These are phyloP conservation scores for Phoenix dactylifera DNA, from an alignment of 176 grass and related monocot species.

Conservation along the genomic window DNA sequence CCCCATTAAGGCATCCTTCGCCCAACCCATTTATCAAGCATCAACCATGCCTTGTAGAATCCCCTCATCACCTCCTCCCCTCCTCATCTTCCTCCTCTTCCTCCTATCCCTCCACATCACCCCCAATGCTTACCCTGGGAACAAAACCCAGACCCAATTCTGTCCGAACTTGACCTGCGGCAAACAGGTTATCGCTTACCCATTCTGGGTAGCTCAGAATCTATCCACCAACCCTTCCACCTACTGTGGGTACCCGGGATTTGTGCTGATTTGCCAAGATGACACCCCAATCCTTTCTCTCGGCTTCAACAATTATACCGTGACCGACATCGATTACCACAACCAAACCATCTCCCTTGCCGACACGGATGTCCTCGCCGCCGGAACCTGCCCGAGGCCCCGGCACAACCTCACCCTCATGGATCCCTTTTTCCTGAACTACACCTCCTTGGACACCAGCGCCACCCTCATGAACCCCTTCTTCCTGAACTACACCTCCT, in stretches of 20 bases:
- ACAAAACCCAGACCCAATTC: neutral
- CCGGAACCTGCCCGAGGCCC: neutral
- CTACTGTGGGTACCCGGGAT: conserved; percentile 31
- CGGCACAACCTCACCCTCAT: neutral
- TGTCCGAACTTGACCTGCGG: conserved; percentile 12
- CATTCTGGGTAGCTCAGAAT: conserved; percentile 25
- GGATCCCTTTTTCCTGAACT: too few species aligned
- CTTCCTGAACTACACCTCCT: too few species aligned
- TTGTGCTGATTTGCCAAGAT: conserved; percentile 34
- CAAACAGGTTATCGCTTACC: conserved; percentile 25
- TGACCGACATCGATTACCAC: conserved; percentile 15
- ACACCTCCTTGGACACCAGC: too few species aligned
- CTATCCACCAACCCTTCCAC: neutral
- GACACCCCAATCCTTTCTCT: conserved; percentile 27
- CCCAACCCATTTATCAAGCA: too few species aligned
- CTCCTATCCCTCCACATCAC: too few species aligned
- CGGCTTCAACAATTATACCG: conserved; percentile 19
- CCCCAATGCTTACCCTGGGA: too few species aligned
- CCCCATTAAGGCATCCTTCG: too few species aligned
- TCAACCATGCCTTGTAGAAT: too few species aligned
- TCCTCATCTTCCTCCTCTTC: too few species aligned
- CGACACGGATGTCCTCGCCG: conserved; percentile 9
- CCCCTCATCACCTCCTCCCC: too few species aligned
- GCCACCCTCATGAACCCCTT: too few species aligned
- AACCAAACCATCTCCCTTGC: conserved; percentile 17